phyloP scores from a whole-genome alignment of 2,329 filamentous ascomycete genomes.

The Ampelomyces quisqualis region DNA sequence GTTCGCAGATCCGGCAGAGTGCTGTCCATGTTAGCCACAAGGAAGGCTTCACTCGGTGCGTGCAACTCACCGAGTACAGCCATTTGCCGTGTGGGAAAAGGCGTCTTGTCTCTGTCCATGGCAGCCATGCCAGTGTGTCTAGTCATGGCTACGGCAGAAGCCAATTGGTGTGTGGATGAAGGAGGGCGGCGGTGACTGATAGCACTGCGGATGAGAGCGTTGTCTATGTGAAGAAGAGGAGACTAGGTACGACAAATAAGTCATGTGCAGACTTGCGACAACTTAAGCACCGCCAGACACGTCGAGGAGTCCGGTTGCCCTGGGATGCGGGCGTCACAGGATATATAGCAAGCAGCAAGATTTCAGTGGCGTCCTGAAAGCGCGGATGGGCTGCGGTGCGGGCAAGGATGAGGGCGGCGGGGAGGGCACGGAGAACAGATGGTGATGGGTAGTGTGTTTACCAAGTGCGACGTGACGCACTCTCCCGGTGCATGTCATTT shows the following conservation, averaged over 20 bases:
- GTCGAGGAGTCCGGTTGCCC: constrained; percentile 30
- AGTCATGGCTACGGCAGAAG: constrained; percentile 34
- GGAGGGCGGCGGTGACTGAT: background rate
- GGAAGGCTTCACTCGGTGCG: too few species aligned
- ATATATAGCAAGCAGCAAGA: constrained; percentile 44
- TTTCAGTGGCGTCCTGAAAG: constrained; percentile 44
- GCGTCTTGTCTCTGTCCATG: constrained; percentile 37
- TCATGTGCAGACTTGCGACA: constrained; percentile 36
- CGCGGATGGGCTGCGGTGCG: constrained; percentile 34
- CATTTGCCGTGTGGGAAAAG: constrained; percentile 61
- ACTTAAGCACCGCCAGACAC: constrained; percentile 25
- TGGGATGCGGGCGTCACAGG: constrained; percentile 39
- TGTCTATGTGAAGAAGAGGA: constrained; percentile 7
- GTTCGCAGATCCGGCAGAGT: constrained; percentile 93
- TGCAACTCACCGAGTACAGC: constrained; percentile 54
- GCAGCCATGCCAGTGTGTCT: constrained; percentile 30
- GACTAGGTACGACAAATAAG: constrained; percentile 24
- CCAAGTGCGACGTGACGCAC: too few species aligned
- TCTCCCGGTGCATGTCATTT: constrained; percentile 26
- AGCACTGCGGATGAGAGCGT: background rate
- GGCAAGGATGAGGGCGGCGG: constrained; percentile 42
- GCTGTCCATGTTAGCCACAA: constrained; percentile 53
- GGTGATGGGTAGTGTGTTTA: constrained; percentile 40
- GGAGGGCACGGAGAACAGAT: constrained; percentile 43
- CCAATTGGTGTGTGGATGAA: background rate